phyloP scores from a whole-genome alignment of 108 stramenopile species.

The Poteriospumella lacustris region DNA sequence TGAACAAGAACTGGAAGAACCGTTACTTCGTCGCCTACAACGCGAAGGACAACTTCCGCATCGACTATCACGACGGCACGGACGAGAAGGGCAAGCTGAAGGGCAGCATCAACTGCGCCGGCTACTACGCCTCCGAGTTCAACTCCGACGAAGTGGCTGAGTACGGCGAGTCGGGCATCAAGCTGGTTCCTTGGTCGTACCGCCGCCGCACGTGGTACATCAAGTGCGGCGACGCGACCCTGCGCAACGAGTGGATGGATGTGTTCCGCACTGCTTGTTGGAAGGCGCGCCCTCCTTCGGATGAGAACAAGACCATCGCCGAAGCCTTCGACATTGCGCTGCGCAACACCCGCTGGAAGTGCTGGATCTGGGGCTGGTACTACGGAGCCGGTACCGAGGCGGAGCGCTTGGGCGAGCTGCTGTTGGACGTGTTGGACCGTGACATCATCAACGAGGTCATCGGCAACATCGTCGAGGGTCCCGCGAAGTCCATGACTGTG shows the following conservation, averaged over 20 bases:
- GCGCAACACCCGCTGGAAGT: background rate
- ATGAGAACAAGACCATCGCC: slow-evolving; percentile 16
- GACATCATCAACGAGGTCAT: slow-evolving; percentile 6
- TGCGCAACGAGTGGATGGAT: slow-evolving; percentile 5
- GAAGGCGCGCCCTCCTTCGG: background rate
- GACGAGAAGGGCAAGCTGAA: slow-evolving; percentile 24
- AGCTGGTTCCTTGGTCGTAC: slow-evolving; percentile 14
- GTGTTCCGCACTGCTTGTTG: slow-evolving; percentile 16
- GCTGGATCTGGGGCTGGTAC: slow-evolving; percentile 24
- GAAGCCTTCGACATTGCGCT: background rate
- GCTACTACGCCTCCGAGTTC: slow-evolving; percentile 17
- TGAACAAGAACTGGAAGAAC: slow-evolving; percentile 13
- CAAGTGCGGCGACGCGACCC: background rate
- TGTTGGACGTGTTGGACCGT: slow-evolving; percentile 11
- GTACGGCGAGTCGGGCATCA: slow-evolving; percentile 17
- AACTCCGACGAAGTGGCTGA: slow-evolving; percentile 1
- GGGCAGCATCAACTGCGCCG: slow-evolving; percentile 12
- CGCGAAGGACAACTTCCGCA: slow-evolving; percentile 9
- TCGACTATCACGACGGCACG: slow-evolving; percentile 19
- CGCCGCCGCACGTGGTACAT: slow-evolving; percentile 14
- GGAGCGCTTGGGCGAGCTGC: background rate
- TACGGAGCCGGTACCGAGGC: background rate
- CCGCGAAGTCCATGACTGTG: background rate
- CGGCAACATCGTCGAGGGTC: background rate
- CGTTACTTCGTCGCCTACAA: slow-evolving; percentile 21